A percentile compares a stretch with the other conserved stretches of the same genome.
Conservation (phyloP, 441 rosid species). For the Erodium chrysanthum region DNA sequence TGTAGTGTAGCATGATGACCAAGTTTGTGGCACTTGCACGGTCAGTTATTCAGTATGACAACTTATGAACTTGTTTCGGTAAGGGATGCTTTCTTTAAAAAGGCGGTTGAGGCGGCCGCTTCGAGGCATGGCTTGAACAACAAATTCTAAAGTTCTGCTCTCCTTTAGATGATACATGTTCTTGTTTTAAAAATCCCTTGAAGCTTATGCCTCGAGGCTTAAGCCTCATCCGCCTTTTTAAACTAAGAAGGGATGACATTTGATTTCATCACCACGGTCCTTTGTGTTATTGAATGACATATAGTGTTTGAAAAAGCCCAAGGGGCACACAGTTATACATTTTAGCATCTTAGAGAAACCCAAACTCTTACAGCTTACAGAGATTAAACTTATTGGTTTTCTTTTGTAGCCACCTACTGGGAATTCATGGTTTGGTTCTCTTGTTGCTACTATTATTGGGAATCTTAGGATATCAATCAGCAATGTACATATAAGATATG, state of each 20-base stretch:
- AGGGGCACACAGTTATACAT: neutral
- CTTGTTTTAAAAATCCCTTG: too few species aligned
- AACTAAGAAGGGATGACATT: neutral
- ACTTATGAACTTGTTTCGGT: neutral
- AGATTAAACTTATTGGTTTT: conserved; percentile 12
- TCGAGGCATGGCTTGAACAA: too few species aligned
- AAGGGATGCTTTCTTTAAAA: too few species aligned
- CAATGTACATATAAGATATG: conserved; percentile 96
- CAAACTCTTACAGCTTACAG: neutral
- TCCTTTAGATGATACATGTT: too few species aligned
- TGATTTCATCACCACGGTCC: too few species aligned
- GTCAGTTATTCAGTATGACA: neutral
- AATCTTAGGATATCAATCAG: conserved; percentile 90
- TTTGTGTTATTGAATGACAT: too few species aligned
- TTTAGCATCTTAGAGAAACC: conserved; percentile 7
- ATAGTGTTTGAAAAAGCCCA: too few species aligned
- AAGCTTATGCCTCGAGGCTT: too few species aligned
- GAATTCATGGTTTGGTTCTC: conserved; percentile 90
- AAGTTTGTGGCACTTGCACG: neutral
- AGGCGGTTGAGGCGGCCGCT: too few species aligned
- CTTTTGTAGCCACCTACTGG: conserved; percentile 60
- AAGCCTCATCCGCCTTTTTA: too few species aligned
- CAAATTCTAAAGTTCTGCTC: too few species aligned
- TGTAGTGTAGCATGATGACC: neutral
- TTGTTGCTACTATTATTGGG: conserved; percentile 86